A percentile compares a stretch with the other conserved stretches of the same genome.
Conservation (phyloP, 495 filamentous ascomycete genomes). For the Podospora pseudocomata region DNA sequence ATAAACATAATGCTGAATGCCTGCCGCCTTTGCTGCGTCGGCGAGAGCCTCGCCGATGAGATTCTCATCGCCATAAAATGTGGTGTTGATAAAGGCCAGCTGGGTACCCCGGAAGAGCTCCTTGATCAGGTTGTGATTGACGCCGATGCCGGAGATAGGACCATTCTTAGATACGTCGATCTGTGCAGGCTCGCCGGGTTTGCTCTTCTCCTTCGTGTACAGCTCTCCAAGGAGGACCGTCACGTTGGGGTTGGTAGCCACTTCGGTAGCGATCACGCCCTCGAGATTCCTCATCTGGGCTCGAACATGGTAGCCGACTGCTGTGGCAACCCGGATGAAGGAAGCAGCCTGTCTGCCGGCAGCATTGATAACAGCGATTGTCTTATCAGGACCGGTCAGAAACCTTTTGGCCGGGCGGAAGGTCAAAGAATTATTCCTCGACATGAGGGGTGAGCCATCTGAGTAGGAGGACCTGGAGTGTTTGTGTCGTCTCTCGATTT, state of each 20-base stretch:
- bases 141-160: constrained; percentile 45
- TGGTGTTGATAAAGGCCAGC: constrained; percentile 95
- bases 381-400: constrained; percentile 60
- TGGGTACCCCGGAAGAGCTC: constrained; percentile 78
- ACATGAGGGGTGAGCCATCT: constrained; percentile 47
- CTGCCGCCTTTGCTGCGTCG: constrained; percentile 80
- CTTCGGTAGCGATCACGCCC: constrained; percentile 78
- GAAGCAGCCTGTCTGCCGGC: constrained; percentile 91
- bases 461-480: constrained; percentile 53
- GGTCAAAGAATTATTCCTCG: constrained; percentile 46
- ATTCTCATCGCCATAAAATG: constrained; percentile 94
- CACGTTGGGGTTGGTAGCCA: constrained; percentile 75
- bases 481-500: constrained; percentile 42
- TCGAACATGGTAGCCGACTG: constrained; percentile 84
- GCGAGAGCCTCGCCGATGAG: constrained; percentile 81
- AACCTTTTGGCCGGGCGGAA: constrained; percentile 52
- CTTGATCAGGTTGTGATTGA: constrained; percentile 62
- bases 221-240: constrained; percentile 76
- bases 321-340: constrained; percentile 84
- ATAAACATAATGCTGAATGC: constrained; percentile 89
- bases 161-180: constrained; percentile 43
- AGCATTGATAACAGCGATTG: constrained; percentile 88
- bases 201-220: constrained; percentile 55
- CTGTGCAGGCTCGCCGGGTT: constrained; percentile 33
- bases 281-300: constrained; percentile 82